Evolutionary conservation across 352 stramenopile genomes (phyloP).

Genomic region (Pilasporangium apinafurcum): DNA sequence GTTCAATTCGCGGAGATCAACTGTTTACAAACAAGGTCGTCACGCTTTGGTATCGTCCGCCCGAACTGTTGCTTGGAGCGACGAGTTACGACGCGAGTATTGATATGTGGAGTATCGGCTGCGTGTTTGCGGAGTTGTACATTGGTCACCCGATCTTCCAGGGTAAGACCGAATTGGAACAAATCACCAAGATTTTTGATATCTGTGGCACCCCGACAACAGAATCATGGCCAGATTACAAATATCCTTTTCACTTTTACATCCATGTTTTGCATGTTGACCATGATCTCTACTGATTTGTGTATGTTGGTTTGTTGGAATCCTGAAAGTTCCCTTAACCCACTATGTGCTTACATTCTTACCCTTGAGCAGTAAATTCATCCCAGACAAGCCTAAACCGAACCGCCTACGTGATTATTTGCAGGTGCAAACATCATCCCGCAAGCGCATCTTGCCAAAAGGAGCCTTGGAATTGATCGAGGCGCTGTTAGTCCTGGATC

Average conservation of each 20-base stretch:
- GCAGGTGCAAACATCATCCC: constrained; percentile 58
- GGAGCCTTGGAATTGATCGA: constrained; percentile 90
- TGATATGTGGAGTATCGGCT: constrained; percentile 95
- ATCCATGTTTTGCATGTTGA: no score
- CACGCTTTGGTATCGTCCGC: constrained; percentile 93
- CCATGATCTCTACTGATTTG: no score
- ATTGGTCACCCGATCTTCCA: constrained; percentile 84
- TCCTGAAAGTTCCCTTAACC: no score
- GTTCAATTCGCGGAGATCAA: constrained; percentile 78
- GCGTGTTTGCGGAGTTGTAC: constrained; percentile 83
- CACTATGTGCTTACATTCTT: no score
- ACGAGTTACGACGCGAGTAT: constrained; percentile 91
- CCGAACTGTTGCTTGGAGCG: constrained; percentile 91
- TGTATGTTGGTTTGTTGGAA: constrained; percentile 2
- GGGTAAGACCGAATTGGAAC: constrained; percentile 83
- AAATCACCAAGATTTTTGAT: constrained; percentile 87
- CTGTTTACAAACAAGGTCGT: constrained; percentile 95
- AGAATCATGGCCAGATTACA: constrained; percentile 82
- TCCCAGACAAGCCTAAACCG: constrained; percentile 69
- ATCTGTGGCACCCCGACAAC: constrained; percentile 80
- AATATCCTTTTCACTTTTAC: constrained; percentile 15
- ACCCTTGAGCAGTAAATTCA: constrained; percentile 75
- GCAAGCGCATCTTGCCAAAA: constrained; percentile 78
- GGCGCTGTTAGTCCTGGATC: constrained; percentile 94
- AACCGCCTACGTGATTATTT: constrained; percentile 65